These are phyloP conservation scores for Parathielavia hyrcaniae DNA, from an alignment of 495 filamentous ascomycete genomes.

Conservation along the genomic window DNA sequence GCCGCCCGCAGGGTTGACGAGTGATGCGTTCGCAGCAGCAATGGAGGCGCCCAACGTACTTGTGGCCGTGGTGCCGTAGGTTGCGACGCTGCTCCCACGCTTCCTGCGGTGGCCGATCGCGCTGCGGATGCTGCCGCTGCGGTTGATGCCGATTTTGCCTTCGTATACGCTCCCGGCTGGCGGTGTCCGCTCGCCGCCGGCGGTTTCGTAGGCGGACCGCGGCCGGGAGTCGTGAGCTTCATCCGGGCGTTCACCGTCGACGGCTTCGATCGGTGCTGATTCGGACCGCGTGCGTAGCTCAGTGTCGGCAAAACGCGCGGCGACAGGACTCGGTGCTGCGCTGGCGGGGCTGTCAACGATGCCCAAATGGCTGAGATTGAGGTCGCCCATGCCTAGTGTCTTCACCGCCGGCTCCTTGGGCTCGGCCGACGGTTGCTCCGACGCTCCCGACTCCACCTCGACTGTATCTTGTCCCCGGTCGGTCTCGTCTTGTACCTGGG, in stretches of 20 bases:
- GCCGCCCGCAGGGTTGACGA: constrained; percentile 58
- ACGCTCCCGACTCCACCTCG: constrained; percentile 43
- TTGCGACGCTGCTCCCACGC: constrained; percentile 81
- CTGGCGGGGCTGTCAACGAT: constrained; percentile 53
- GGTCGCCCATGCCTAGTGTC: constrained; percentile 81
- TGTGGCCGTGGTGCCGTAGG: constrained; percentile 43
- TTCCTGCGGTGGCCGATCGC: constrained; percentile 63
- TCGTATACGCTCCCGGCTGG: constrained; percentile 64
- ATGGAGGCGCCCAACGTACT: constrained; percentile 59
- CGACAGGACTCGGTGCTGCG: constrained; percentile 37
- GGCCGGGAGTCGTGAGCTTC: constrained; percentile 32
- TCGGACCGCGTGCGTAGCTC: constrained; percentile 39
- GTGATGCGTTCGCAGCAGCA: constrained; percentile 54
- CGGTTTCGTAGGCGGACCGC: constrained; percentile 42
- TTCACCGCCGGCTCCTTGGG: constrained; percentile 73
- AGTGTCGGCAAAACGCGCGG: constrained; percentile 40
- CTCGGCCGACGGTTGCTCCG: constrained; percentile 36
- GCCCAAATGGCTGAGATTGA: constrained; percentile 78
- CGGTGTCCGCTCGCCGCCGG: constrained; percentile 54
- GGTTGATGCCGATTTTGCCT: constrained; percentile 56
- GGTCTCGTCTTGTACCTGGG: constrained; percentile 29
- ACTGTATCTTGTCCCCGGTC: constrained; percentile 37
- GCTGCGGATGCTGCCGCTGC: constrained; percentile 79
- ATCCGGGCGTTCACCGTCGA: constrained; percentile 29
- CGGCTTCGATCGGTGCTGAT: constrained; percentile 39